Conservation (phyloP, 768 basidiomycete species). For the Mycena chlorophos region DNA sequence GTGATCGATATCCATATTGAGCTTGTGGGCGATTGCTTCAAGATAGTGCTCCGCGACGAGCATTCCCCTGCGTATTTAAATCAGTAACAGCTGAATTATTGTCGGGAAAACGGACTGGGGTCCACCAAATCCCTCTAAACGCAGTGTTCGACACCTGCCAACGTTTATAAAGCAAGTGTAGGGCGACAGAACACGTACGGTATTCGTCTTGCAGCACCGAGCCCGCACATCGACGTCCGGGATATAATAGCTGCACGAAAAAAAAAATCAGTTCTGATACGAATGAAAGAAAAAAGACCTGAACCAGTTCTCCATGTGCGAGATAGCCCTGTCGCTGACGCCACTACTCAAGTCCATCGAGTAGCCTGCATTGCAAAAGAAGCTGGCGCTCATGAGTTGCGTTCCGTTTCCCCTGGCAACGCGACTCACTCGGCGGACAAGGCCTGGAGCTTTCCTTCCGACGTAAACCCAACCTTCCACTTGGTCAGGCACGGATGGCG, state of each 20-base stretch:
- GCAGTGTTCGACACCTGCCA: conserved; percentile 16
- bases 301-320: conserved; percentile 23
- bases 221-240: conserved; percentile 21
- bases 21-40: conserved; percentile 20
- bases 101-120: conserved; percentile 12
- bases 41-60: conserved; percentile 23
- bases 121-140: conserved; percentile 21
- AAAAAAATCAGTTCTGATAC: neutral
- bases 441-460: conserved; percentile 19
- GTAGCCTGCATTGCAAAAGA: conserved; percentile 21
- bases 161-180: neutral
- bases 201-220: conserved; percentile 22
- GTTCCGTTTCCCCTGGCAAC: neutral
- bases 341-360: conserved; percentile 23
- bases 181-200: neutral
- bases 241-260: conserved; percentile 13
- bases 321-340: conserved; percentile 18
- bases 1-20: conserved; percentile 21
- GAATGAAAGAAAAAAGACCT: neutral
- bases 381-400: conserved; percentile 1
- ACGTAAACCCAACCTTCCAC: conserved; percentile 23
- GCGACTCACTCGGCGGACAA: conserved; percentile 16
- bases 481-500: conserved; percentile 22
- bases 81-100: neutral
- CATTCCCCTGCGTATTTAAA: conserved; percentile 14